Base-by-base conservation (phyloP, 1,139 yeast genomes). In the Yamadazyma songkhlaensis region DNA sequence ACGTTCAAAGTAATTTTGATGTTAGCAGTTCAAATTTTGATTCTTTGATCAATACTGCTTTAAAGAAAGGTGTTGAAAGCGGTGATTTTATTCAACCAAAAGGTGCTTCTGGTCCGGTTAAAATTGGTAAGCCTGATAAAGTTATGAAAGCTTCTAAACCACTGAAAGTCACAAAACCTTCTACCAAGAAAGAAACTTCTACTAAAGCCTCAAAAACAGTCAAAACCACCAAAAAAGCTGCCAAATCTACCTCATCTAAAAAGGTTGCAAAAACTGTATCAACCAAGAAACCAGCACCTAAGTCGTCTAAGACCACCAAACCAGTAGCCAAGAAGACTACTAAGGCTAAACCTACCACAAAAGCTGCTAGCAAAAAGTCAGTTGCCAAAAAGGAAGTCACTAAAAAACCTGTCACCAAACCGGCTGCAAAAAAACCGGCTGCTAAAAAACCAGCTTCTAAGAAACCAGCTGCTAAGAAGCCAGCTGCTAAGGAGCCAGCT, bases 71-170 rank as follows among this genome's bases (percentile, higher is more conserved):
- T 44, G 94, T 88, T 45, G 81, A 76, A 41, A 60, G 77, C 21
- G 95, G 88, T 37, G 85, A 79, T 39, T 84, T 89, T 53, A 62
- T 77, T 34, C 96, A 86, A 64, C 96, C 96, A 57, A 88, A 87
- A 70, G 96, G 96, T 43, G 80, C 88, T 13, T 78, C 86, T 22
- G 89, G 89, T 32, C 84, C 88, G 23, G 79, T 82, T 48, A 82
- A 82, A 62, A 62, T 80, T 48, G 45, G 40, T 31, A 48, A 47
- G 30, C 31, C 29, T 11, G 48, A 47, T 22, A 45, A 45, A 72
- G 10, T 27, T 27, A 9, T 15, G 6, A 27, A 27, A 27, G 68
- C 54, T 78, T 51, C 48, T 31, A 38, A 46, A 20, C 43, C 50
- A n/a, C 49, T 50, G 40, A 47, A 44, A 25, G 47, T 46, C 21